These are phyloP conservation scores for Talaromyces sp. DNA, from an alignment of 2,329 filamentous ascomycete genomes.

Conservation along the genomic window DNA sequence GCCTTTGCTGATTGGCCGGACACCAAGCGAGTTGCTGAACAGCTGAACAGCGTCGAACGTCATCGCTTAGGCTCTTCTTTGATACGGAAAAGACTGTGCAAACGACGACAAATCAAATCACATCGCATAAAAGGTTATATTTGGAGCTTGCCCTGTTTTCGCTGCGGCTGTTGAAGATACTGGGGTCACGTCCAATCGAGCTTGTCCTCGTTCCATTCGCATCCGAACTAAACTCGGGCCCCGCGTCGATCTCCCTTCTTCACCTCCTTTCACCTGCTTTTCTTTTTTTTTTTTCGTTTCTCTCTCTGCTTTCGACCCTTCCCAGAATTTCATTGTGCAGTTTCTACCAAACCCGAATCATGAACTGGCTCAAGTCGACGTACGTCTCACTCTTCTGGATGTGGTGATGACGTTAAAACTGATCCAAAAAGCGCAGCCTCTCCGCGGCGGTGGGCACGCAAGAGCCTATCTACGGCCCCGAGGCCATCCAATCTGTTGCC, in stretches of 20 bases:
- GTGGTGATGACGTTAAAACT: background rate
- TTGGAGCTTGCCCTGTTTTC: background rate
- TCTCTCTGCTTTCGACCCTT: background rate
- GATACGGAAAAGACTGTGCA: background rate
- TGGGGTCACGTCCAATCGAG: background rate
- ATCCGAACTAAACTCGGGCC: constrained; percentile 33
- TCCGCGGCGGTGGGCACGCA: constrained; percentile 88
- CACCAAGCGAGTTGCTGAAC: constrained; percentile 20
- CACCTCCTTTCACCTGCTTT: constrained; percentile 26
- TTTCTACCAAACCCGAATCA: constrained; percentile 47
- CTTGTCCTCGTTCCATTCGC: constrained; percentile 18
- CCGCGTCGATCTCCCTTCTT: constrained; percentile 38
- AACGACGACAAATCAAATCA: background rate
- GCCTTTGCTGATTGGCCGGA: constrained; percentile 22
- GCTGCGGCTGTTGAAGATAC: background rate
- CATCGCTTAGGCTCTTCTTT: constrained; percentile 10
- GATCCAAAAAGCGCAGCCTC: constrained; percentile 46
- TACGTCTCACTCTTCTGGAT: constrained; percentile 52
- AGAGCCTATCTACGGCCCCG: constrained; percentile 91
- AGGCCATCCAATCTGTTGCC: constrained; percentile 82
- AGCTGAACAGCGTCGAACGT: constrained; percentile 21
- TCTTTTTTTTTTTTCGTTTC: constrained; percentile 11
- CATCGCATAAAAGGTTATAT: too few relatives aligned
- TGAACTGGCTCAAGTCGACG: constrained; percentile 95
- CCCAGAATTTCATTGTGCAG: background rate